Base-by-base conservation (phyloP, 352 stramenopile species). In the Globisporangium yorkense region DNA sequence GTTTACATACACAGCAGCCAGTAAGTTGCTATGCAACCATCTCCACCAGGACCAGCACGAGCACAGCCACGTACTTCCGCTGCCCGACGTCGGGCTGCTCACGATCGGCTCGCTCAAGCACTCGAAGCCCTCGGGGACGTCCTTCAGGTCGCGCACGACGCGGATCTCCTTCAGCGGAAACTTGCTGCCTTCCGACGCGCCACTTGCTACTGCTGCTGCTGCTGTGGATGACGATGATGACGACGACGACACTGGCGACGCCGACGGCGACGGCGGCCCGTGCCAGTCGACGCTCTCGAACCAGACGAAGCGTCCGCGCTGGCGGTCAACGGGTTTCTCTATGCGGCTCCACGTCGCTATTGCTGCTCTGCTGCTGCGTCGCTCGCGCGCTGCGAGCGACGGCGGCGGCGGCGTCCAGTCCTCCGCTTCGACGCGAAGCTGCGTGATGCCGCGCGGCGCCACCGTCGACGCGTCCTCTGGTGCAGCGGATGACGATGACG, bases 151-250 rank as follows among this genome's bases (percentile, higher is more conserved):
- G 18, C 80, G 74, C 35, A 90, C 80, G 18, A 93, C 83, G 12
- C 79, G 71, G 37, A 95, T 88, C 56, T 95, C 81, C 60, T 92
- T 92, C 24, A 95, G 72, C 7, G 85, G 85, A 63, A 66, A 37
- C 10, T n/a, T 44, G 55, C 21, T 6, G 57, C 60, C 15, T 18
- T 2, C 15, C 35, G 46, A 59, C 6, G 6, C 41, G 6, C 41
- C 41, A 13, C 16, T 24, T 12, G 5, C n/a, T 29, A 1, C n/a
- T 48, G n/a, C 18, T 24, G 18, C 7, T 48, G 20, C 9, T 6
- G 41, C 41, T 46, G 40, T 6, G 10, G 40, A 24, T 15, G 35
- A 40, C 35, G 35, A 13, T 52, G 18, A 62, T 57, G 62, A 61
- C 16, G 59, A 49, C 7, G 33, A 49, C 10, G 33, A 47, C n/a